Evolutionary conservation across 2,329 filamentous ascomycete genomes (phyloP).

Genomic region (Claviceps spartinae): DNA sequence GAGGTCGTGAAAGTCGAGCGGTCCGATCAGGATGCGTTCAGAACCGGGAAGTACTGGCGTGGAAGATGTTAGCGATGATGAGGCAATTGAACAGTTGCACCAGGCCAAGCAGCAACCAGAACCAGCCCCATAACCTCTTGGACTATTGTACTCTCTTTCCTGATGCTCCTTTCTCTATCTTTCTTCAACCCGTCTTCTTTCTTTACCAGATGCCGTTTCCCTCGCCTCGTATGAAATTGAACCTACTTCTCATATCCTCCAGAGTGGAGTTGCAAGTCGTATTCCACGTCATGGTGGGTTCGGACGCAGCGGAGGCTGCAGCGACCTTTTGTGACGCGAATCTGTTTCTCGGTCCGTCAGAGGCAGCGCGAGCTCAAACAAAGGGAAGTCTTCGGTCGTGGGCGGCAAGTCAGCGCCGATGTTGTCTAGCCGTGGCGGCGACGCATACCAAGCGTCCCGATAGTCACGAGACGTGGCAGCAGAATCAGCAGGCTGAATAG

Average conservation of each 20-base stretch:
- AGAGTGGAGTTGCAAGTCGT: slow-evolving; percentile 29
- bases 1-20: slow-evolving; percentile 40
- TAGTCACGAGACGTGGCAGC: neutral
- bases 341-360: neutral
- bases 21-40: slow-evolving; percentile 32
- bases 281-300: slow-evolving; percentile 17
- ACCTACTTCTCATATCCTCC: slow-evolving; percentile 29
- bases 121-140: neutral
- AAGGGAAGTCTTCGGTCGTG: neutral
- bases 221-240: neutral
- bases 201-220: too few relatives aligned
- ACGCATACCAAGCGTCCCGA: neutral
- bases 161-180: neutral
- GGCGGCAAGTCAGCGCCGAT: neutral
- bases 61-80: slow-evolving; percentile 1
- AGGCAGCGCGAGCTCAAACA: neutral
- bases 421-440: neutral
- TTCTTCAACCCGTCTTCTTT: neutral
- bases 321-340: neutral
- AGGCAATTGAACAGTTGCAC: too few relatives aligned
- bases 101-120: neutral
- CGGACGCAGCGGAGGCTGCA: neutral
- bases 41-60: slow-evolving; percentile 27
- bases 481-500: neutral
- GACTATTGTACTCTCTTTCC: neutral